These are phyloP conservation scores for Malus hybrid DNA, from an alignment of 331 rosid genomes.

Conservation along the genomic window DNA sequence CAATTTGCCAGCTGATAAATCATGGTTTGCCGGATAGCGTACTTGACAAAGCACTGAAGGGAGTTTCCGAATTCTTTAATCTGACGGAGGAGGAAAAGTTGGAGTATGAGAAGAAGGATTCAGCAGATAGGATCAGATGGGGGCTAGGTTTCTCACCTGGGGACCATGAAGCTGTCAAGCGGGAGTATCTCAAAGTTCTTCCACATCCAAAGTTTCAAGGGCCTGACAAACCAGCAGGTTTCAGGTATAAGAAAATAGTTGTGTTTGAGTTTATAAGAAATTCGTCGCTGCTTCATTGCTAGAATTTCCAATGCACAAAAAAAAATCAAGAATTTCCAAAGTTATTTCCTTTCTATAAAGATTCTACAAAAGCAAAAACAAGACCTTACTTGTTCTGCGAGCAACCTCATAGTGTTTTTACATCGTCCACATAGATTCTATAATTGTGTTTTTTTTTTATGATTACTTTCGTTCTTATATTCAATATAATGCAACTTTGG, in stretches of 20 bases:
- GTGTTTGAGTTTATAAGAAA: not conserved
- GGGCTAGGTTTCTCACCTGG: constrained; percentile 3
- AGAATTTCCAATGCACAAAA: not conserved
- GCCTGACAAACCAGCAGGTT: constrained; percentile 18
- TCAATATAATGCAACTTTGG: too few species aligned
- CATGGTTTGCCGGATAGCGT: constrained; percentile 26
- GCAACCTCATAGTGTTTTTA: too few species aligned
- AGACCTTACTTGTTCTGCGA: too few species aligned
- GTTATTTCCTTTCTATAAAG: too few species aligned
- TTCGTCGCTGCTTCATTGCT: not conserved
- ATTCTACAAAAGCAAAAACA: too few species aligned
- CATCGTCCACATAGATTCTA: too few species aligned
- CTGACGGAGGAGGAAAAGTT: constrained; percentile 32
- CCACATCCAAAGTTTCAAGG: constrained; percentile 27
- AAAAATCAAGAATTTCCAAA: too few species aligned
- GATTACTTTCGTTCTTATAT: too few species aligned
- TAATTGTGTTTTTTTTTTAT: too few species aligned
- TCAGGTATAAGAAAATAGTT: constrained; percentile 22
- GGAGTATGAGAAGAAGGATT: constrained; percentile 5
- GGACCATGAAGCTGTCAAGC: constrained; percentile 22
- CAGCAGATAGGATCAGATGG: constrained; percentile 39
- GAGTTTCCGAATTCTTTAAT: constrained; percentile 30
- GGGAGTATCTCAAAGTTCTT: constrained; percentile 38
- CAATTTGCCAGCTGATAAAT: constrained; percentile 28
- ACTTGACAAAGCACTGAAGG: constrained; percentile 19